These are phyloP conservation scores for Neoboletus brunneissimus DNA, from an alignment of 768 basidiomycete genomes.

Conservation along the genomic window DNA sequence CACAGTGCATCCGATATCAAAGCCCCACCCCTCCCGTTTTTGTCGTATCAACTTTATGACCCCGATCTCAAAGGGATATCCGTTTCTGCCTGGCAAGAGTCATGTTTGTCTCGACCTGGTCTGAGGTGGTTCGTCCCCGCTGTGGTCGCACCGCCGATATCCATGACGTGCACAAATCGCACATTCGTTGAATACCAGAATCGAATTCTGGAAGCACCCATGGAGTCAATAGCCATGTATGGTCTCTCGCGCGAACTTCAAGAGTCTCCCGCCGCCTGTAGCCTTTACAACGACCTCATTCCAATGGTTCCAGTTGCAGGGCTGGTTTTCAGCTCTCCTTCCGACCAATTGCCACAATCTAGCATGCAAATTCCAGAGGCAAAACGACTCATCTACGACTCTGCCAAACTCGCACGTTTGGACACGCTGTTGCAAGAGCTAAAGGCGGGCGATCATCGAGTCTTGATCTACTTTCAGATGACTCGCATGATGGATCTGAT, in stretches of 20 bases:
- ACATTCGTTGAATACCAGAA: conserved; percentile 74
- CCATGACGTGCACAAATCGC: conserved; percentile 69
- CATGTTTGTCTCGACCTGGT: conserved; percentile 75
- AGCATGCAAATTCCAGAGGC: conserved; percentile 93
- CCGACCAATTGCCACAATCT: conserved; percentile 73
- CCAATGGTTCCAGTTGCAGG: conserved; percentile 67
- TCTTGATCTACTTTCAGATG: conserved; percentile 99
- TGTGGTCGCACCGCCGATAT: conserved; percentile 81
- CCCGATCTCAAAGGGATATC: conserved; percentile 62
- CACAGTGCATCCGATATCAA: conserved; percentile 18
- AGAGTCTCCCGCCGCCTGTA: conserved; percentile 54
- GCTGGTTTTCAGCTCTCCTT: conserved; percentile 61
- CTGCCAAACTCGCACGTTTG: conserved; percentile 90
- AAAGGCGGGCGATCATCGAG: conserved; percentile 89
- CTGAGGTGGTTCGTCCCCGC: conserved; percentile 86
- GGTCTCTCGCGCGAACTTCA: conserved; percentile 71
- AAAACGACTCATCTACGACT: conserved; percentile 93
- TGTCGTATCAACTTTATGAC: conserved; percentile 37
- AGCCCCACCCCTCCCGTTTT: conserved; percentile 12
- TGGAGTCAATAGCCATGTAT: conserved; percentile 75
- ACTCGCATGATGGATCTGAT: conserved; percentile 99
- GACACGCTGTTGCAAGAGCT: conserved; percentile 89
- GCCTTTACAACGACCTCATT: conserved; percentile 44
- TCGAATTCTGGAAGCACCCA: conserved; percentile 59
- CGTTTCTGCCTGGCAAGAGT: conserved; percentile 59